Evolutionary conservation across 1,139 yeast species (phyloP).

Genomic region (Oligophagozyma castellii): DNA sequence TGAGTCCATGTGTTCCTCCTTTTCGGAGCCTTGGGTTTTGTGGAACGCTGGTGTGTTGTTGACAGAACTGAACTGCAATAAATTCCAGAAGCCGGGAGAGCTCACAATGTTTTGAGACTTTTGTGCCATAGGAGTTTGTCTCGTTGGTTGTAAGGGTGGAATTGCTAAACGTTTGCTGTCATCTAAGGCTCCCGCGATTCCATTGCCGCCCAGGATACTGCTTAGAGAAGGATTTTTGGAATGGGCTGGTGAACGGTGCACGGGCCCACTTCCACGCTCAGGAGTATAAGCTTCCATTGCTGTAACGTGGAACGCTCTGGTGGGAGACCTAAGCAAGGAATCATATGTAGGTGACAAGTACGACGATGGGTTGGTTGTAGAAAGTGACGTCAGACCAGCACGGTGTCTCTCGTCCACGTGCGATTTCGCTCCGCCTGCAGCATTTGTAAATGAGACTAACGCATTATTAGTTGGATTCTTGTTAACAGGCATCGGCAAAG

Average conservation of each 20-base stretch:
- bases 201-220: background rate
- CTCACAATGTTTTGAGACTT: slow-evolving; percentile 5
- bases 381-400: slow-evolving; percentile 2
- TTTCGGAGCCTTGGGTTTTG: slow-evolving; percentile 3
- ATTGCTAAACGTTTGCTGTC: slow-evolving; percentile 1
- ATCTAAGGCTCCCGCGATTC: slow-evolving; percentile 1
- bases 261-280: slow-evolving; percentile 47
- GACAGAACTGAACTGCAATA: slow-evolving; percentile 57
- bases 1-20: slow-evolving; percentile 2
- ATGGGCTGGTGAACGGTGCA: slow-evolving; percentile 15
- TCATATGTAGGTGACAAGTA: slow-evolving; percentile 24
- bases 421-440: too few species aligned
- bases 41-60: slow-evolving; percentile 22
- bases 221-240: slow-evolving; percentile 3
- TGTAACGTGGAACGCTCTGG: slow-evolving; percentile 37
- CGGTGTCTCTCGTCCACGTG: slow-evolving; percentile 1
- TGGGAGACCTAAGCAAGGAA: slow-evolving; percentile 24
- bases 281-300: slow-evolving; percentile 77
- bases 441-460: slow-evolving; percentile 12
- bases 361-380: slow-evolving; percentile 9
- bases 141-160: background rate
- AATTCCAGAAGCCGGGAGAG: slow-evolving; percentile 69
- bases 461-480: slow-evolving; percentile 10
- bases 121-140: slow-evolving; percentile 5
- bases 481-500: background rate